Conservation (phyloP, 2,329 filamentous ascomycete species). For the Xylariaceae sp. region DNA sequence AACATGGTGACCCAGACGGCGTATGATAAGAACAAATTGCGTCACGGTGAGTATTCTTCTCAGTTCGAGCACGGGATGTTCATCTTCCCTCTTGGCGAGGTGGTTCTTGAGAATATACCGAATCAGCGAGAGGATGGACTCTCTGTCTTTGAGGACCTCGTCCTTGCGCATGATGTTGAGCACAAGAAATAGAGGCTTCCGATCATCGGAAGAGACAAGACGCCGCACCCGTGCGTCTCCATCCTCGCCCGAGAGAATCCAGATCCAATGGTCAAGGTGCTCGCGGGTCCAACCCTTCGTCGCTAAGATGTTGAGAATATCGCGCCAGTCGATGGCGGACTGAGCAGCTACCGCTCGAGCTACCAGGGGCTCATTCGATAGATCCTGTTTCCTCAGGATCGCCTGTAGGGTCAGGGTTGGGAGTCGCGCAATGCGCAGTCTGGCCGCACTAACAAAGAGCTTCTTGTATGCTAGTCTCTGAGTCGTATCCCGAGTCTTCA, state of each 20-base stretch:
- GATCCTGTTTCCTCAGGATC: slow-evolving; percentile 24
- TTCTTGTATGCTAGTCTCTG: slow-evolving; percentile 19
- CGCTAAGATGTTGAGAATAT: slow-evolving; percentile 30
- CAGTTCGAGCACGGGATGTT: neutral
- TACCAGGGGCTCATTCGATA: slow-evolving; percentile 20
- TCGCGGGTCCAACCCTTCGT: slow-evolving; percentile 32
- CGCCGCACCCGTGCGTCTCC: slow-evolving; percentile 35
- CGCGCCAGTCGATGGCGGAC: slow-evolving; percentile 29
- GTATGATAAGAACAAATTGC: slow-evolving; percentile 26
- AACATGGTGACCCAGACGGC: slow-evolving; percentile 26
- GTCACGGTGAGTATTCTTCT: slow-evolving; percentile 14
- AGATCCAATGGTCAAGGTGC: slow-evolving; percentile 38
- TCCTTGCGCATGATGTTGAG: slow-evolving; percentile 34
- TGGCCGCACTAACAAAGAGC: slow-evolving; percentile 15
- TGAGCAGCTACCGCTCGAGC: slow-evolving; percentile 13
- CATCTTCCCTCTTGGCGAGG: neutral
- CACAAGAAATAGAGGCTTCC: slow-evolving; percentile 39
- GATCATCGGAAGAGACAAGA: slow-evolving; percentile 31
- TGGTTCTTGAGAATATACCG: slow-evolving; percentile 29
- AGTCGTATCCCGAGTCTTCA: slow-evolving; percentile 19
- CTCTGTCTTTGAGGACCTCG: slow-evolving; percentile 30
- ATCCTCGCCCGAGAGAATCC: slow-evolving; percentile 36
- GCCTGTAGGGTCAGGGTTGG: slow-evolving; percentile 28
- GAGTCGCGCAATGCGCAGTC: slow-evolving; percentile 26
- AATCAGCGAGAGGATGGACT: slow-evolving; percentile 33